A percentile compares a stretch with the other conserved stretches of the same genome.
Evolutionary conservation across 140 eudicot species (phyloP).

Genomic region (Senecio squalidus): DNA sequence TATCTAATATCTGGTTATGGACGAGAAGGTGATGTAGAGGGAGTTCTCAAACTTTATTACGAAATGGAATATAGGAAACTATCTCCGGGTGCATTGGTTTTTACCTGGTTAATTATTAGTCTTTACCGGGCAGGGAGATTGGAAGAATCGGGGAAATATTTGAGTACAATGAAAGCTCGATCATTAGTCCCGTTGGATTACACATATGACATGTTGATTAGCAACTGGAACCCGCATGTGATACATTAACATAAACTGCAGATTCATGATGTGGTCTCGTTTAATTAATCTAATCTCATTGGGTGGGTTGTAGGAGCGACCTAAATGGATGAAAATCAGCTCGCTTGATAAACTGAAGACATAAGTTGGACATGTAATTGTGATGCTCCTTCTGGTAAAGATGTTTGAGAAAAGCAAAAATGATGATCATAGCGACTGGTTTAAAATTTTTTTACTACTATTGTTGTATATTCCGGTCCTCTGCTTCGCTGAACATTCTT

Average conservation of each 20-base stretch:
- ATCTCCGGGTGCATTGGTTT: slow-evolving; percentile 36
- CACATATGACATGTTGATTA: slow-evolving; percentile 29
- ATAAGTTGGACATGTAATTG: slow-evolving; percentile 86
- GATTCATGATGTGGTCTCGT: not conserved
- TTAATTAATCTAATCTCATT: not conserved
- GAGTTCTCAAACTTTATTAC: slow-evolving; percentile 50
- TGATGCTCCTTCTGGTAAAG: slow-evolving; percentile 89
- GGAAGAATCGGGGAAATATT: slow-evolving; percentile 52
- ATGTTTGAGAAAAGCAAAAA: slow-evolving; percentile 95
- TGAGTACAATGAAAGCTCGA: slow-evolving; percentile 38
- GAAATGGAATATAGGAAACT: slow-evolving; percentile 78
- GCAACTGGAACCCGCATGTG: too few species aligned
- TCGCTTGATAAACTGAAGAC: slow-evolving; percentile 86
- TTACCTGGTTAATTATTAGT: slow-evolving; percentile 30
- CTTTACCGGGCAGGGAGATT: slow-evolving; percentile 35
- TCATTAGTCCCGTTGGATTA: slow-evolving; percentile 23
- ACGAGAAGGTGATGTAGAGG: slow-evolving; percentile 41
- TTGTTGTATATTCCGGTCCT: slow-evolving; percentile 69
- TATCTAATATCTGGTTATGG: slow-evolving; percentile 60
- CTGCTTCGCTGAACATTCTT: slow-evolving; percentile 87
- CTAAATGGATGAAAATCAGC: slow-evolving; percentile 87
- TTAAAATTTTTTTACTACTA: slow-evolving; percentile 71
- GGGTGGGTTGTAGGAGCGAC: slow-evolving; percentile 73
- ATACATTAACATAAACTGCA: too few species aligned
- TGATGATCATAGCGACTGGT: slow-evolving; percentile 88